phyloP scores from a whole-genome alignment of 2,329 filamentous ascomycete genomes.

The Rugonectria rugulosa region DNA sequence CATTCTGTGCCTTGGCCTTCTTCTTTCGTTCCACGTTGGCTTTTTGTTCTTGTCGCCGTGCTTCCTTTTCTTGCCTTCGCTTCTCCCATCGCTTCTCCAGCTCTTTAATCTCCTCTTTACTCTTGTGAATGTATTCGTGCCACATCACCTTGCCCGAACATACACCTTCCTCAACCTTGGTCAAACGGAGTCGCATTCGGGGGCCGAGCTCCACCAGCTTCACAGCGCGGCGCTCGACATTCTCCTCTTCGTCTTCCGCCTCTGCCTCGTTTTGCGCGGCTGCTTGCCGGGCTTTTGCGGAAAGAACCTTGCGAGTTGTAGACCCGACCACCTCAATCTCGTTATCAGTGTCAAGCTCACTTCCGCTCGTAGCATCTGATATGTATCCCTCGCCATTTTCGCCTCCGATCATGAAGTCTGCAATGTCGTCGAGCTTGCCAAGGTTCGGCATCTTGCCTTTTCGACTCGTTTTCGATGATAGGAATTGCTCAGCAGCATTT shows the following conservation, averaged over 20 bases:
- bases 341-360: constrained; percentile 91
- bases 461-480: constrained; percentile 65
- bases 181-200: constrained; percentile 85
- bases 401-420: constrained; percentile 90
- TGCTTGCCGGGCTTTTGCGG: constrained; percentile 57
- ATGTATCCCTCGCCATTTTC: constrained; percentile 81
- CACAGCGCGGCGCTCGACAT: constrained; percentile 84
- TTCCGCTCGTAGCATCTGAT: constrained; percentile 84
- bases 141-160: constrained; percentile 93
- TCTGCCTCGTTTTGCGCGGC: constrained; percentile 50
- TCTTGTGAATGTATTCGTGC: constrained; percentile 95
- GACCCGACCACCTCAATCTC: constrained; percentile 86
- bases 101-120: constrained; percentile 75
- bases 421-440: constrained; percentile 88
- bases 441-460: constrained; percentile 84
- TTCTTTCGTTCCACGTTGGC: constrained; percentile 92
- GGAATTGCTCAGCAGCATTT: constrained; percentile 83
- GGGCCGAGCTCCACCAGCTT: constrained; percentile 94
- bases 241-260: constrained; percentile 57
- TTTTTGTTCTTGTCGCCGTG: constrained; percentile 80
- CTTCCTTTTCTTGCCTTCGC: constrained; percentile 80
- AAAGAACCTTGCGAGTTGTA: constrained; percentile 67
- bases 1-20: constrained; percentile 51
- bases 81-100: constrained; percentile 86
- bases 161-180: constrained; percentile 95